These are phyloP conservation scores for Leccinum huronense DNA, from an alignment of 1,284 basidiomycete species.

Conservation along the genomic window DNA sequence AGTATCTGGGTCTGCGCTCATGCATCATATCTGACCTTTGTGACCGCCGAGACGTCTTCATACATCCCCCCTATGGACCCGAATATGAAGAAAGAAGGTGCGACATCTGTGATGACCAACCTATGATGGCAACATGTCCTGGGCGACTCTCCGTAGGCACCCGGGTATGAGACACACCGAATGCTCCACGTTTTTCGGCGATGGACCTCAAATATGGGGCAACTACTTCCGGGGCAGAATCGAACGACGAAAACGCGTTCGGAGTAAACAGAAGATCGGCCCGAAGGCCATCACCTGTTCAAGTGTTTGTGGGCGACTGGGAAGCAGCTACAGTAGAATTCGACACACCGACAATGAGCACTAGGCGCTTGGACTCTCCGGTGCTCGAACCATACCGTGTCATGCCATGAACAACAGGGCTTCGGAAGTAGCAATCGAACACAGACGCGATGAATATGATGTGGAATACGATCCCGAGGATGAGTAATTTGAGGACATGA, in stretches of 20 bases:
- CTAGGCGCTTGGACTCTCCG: slow-evolving; percentile 68
- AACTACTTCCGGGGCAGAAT: slow-evolving; percentile 59
- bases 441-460: slow-evolving; percentile 71
- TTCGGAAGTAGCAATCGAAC: slow-evolving; percentile 90
- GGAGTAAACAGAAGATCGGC: slow-evolving; percentile 77
- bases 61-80: slow-evolving; percentile 73
- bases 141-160: slow-evolving; percentile 90
- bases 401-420: slow-evolving; percentile 77
- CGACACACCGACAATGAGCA: slow-evolving; percentile 73
- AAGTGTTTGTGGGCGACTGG: not conserved
- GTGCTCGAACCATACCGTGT: slow-evolving; percentile 45
- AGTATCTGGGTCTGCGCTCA: not conserved
- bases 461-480: slow-evolving; percentile 73
- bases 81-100: slow-evolving; percentile 10
- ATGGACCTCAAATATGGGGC: slow-evolving; percentile 77
- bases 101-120: slow-evolving; percentile 36
- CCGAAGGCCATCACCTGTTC: slow-evolving; percentile 74
- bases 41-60: slow-evolving; percentile 89
- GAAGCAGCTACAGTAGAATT: not conserved
- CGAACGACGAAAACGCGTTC: slow-evolving; percentile 54
- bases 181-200: slow-evolving; percentile 66
- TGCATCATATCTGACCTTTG: slow-evolving; percentile 52
- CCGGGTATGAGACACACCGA: slow-evolving; percentile 83
- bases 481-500: slow-evolving; percentile 44
- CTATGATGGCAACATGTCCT: slow-evolving; percentile 88